These are phyloP conservation scores for Clonostachys byssicola DNA, from an alignment of 2,329 filamentous ascomycete species.

Conservation along the genomic window DNA sequence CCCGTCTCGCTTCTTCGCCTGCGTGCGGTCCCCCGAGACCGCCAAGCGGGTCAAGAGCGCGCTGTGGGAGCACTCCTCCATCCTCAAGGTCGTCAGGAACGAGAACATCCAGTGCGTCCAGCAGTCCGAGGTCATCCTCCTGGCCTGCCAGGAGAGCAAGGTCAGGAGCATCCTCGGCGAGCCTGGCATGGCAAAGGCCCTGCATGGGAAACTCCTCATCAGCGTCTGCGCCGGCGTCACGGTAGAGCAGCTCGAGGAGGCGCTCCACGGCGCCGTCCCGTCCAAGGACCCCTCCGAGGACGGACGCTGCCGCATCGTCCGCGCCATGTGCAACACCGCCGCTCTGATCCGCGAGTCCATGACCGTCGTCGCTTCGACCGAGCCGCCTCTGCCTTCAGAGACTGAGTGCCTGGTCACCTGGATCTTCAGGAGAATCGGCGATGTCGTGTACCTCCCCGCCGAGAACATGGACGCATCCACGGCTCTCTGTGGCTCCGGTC, in stretches of 20 bases:
- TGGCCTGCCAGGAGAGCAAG: constrained; percentile 79
- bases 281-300: constrained; percentile 38
- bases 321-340: constrained; percentile 84
- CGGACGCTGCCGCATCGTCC: constrained; percentile 60
- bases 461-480: constrained; percentile 69
- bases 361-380: constrained; percentile 69
- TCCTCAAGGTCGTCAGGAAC: constrained; percentile 64
- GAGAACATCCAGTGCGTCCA: constrained; percentile 66
- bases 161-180: constrained; percentile 63
- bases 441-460: constrained; percentile 63
- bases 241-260: constrained; percentile 60
- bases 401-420: constrained; percentile 60
- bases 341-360: constrained; percentile 75
- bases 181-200: constrained; percentile 65
- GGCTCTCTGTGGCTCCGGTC: constrained; percentile 69
- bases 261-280: constrained; percentile 53
- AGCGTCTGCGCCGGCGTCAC: constrained; percentile 78
- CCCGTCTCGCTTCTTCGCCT: constrained; percentile 76
- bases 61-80: constrained; percentile 57
- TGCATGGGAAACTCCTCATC: constrained; percentile 77
- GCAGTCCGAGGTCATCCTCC: constrained; percentile 68
- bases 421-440: constrained; percentile 73
- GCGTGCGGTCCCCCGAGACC: constrained; percentile 67
- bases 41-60: constrained; percentile 64
- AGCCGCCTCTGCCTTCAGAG: constrained; percentile 49